These are phyloP conservation scores for Plasmodium sp. DNA, from an alignment of 169 alveolate species.

Conservation along the genomic window DNA sequence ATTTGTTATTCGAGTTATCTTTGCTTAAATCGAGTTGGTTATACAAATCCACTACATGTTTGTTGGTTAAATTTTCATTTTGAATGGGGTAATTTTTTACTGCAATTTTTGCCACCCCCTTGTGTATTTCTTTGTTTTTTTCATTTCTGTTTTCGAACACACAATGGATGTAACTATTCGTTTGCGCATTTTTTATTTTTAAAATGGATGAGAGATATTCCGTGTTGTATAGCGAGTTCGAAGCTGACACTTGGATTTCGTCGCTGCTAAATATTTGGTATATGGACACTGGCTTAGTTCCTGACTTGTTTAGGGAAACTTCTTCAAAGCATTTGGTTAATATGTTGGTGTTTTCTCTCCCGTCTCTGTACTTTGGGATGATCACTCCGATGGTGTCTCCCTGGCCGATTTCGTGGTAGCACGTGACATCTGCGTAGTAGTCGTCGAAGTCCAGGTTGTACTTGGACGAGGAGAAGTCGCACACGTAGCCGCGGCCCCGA, in stretches of 20 bases:
- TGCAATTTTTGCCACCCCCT: slow-evolving; percentile 42
- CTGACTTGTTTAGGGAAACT: slow-evolving; percentile 21
- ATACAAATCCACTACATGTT: slow-evolving; percentile 11
- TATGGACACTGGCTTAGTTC: slow-evolving; percentile 17
- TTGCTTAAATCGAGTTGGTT: slow-evolving; percentile 8
- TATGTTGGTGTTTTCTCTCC: slow-evolving; percentile 17
- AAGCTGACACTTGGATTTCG: slow-evolving; percentile 6
- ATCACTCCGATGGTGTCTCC: slow-evolving; percentile 58
- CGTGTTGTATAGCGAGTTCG: background rate
- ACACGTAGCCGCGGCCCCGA: slow-evolving; percentile 8
- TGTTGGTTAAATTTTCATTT: background rate
- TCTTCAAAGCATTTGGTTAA: slow-evolving; percentile 51
- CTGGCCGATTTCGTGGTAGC: slow-evolving; percentile 30
- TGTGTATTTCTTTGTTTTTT: slow-evolving; percentile 2
- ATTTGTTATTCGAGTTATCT: slow-evolving; percentile 24
- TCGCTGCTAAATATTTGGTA: slow-evolving; percentile 18
- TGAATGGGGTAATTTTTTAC: background rate
- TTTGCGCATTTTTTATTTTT: slow-evolving; percentile 12
- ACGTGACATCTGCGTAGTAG: slow-evolving; percentile 28
- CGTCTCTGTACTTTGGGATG: slow-evolving; percentile 38
- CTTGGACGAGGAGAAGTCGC: slow-evolving; percentile 51
- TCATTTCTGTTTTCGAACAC: slow-evolving; percentile 21
- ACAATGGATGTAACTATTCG: slow-evolving; percentile 14
- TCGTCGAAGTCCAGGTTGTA: slow-evolving; percentile 24
- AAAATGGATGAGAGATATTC: slow-evolving; percentile 36